These are phyloP conservation scores for Candida ulmi DNA, from an alignment of 805 yeast genomes.

Conservation along the genomic window DNA sequence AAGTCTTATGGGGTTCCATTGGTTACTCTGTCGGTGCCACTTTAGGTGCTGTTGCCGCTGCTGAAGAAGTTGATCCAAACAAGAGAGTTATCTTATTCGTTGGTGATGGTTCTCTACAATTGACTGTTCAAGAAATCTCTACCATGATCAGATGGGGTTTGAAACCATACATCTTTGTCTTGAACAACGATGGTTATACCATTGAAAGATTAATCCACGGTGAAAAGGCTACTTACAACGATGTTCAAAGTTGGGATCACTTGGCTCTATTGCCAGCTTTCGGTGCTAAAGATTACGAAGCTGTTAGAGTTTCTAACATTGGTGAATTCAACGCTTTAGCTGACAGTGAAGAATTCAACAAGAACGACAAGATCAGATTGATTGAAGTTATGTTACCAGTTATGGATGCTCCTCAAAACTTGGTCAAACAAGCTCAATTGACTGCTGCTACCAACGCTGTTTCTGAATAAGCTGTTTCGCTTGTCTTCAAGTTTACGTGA, in stretches of 20 bases:
- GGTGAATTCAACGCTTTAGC: constrained; percentile 55
- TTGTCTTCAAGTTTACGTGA: too few species aligned
- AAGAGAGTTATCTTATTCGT: constrained; percentile 62
- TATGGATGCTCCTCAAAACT: constrained; percentile 64
- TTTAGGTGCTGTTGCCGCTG: constrained; percentile 64
- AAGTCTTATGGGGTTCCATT: constrained; percentile 73
- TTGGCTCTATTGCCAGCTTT: constrained; percentile 45
- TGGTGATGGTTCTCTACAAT: constrained; percentile 74
- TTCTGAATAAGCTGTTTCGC: neutral
- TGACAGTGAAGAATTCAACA: constrained; percentile 40
- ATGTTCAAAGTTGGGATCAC: constrained; percentile 67
- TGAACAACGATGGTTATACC: constrained; percentile 72
- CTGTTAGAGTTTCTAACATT: constrained; percentile 45
- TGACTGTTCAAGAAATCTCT: constrained; percentile 69
- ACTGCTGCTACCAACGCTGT: constrained; percentile 42
- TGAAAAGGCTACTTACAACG: constrained; percentile 56
- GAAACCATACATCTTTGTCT: constrained; percentile 62
- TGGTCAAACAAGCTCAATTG: constrained; percentile 63
- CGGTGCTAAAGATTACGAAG: constrained; percentile 48
- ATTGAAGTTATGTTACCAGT: constrained; percentile 63
- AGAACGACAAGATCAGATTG: constrained; percentile 55
- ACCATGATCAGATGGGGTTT: constrained; percentile 63
- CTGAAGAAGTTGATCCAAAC: constrained; percentile 53
- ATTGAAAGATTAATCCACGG: constrained; percentile 74
- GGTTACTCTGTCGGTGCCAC: constrained; percentile 68